phyloP scores from a whole-genome alignment of 805 yeast species.

The Spathaspora arborariae region DNA sequence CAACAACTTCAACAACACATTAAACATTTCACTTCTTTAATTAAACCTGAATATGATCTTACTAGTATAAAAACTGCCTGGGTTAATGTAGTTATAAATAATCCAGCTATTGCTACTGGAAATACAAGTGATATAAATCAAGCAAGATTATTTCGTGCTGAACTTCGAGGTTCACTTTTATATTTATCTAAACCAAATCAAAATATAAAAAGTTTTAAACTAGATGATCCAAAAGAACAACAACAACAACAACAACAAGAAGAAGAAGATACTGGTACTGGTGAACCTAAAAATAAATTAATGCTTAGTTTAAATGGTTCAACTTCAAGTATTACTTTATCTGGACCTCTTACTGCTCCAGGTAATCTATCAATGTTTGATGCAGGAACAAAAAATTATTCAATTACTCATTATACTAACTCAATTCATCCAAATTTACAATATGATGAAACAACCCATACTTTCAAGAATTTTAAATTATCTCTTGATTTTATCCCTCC shows the following conservation, averaged over 20 bases:
- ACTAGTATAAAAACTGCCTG: conserved; percentile 29
- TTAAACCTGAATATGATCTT: conserved; percentile 29
- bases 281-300: not conserved
- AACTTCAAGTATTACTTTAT: not conserved
- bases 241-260: no score
- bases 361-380: not conserved
- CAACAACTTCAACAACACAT: not conserved
- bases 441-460: conserved; percentile 42
- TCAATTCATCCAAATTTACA: conserved; percentile 30
- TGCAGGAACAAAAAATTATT: conserved; percentile 13
- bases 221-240: no score
- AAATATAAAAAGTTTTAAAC: conserved; percentile 31
- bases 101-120: conserved; percentile 19
- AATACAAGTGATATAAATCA: not conserved
- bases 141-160: conserved; percentile 49
- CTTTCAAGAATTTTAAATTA: conserved; percentile 16
- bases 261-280: not conserved
- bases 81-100: conserved; percentile 35
- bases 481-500: not conserved
- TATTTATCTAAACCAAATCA: conserved; percentile 56
- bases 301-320: not conserved
- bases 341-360: not conserved
- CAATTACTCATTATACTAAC: not conserved
- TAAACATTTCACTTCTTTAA: conserved; percentile 5
- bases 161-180: conserved; percentile 65